Base-by-base conservation (phyloP, 768 basidiomycete species). In the Mycena venus region DNA sequence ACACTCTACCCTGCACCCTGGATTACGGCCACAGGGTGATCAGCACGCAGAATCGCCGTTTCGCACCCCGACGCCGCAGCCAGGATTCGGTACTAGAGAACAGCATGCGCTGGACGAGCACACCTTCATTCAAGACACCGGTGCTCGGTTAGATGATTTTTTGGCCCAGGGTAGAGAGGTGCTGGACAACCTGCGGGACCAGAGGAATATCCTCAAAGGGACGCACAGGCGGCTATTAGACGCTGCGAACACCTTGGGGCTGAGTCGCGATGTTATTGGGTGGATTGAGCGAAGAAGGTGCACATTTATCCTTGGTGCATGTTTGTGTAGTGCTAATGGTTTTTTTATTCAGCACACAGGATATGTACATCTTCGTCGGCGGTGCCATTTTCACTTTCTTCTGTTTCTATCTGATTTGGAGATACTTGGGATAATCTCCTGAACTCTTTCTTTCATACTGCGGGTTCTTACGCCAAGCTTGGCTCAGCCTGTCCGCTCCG, bases 211-310 rank as follows among this genome's bases (percentile, higher is more conserved):
- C 82, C 86, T 99, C 71, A 99, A 99, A 83, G 97, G 96, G n/a
- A 99, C 98, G 0, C 94, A 96, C 80, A 89, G 92, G 77, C 89
- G 95, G 67, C 83, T 99, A 61, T 84, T 98, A 69, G 94, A 95
- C 80, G 94, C 96, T 51, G 98, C 97, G 58, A 99, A 98, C 83
- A 98, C 96, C 29, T 84, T 99, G 71, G 98, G 98, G 0, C 84
- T 99, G 80, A 97, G 97, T 82, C 89, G 97, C 73, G 91, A 98
- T 80, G 97, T 98, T 38, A 99, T 99, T 82, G 93, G 95, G 9
- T 99, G 97, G 96, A 97, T 99, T 76, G 98, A 99, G 81, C 90
- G 93, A 75, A 88, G 98, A 83, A 98, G 96, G 97, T 96, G 74
- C 71, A 91, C 88, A 15, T 31, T 51, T 70, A 51, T 58, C 29